phyloP scores from a whole-genome alignment of 139 green algal genomes.

The Volvox reticuliferus region DNA sequence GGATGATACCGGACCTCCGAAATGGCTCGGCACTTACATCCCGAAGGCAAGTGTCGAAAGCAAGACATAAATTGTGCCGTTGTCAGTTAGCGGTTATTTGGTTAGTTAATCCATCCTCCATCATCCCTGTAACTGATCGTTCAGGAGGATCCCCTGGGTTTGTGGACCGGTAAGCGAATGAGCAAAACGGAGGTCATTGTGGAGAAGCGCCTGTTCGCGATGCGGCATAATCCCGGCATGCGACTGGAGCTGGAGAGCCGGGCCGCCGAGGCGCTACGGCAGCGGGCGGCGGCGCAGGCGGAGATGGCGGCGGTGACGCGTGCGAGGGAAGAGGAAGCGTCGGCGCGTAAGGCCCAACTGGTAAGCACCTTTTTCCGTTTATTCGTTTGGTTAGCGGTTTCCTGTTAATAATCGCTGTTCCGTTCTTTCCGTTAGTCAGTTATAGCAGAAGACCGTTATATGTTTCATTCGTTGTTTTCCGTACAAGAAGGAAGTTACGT shows the following conservation, averaged over 20 bases:
- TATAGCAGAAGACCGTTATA: too few relatives aligned
- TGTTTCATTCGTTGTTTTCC: too few relatives aligned
- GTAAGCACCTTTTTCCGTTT: conserved; percentile 1
- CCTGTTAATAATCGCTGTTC: too few relatives aligned
- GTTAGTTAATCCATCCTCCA: neutral
- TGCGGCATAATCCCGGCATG: conserved; percentile 43
- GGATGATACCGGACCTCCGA: neutral
- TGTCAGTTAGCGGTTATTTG: neutral
- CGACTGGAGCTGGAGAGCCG: conserved; percentile 25
- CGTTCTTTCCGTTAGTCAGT: too few relatives aligned
- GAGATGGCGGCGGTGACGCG: conserved; percentile 29
- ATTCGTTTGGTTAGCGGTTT: too few relatives aligned
- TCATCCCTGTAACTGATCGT: neutral
- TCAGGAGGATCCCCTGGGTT: conserved; percentile 41
- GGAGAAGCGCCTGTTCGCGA: conserved; percentile 30
- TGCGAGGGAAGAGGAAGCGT: conserved; percentile 13
- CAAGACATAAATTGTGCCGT: neutral
- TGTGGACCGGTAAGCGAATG: conserved; percentile 45
- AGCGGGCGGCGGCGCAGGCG: conserved; percentile 20
- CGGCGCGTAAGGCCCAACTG: conserved; percentile 26
- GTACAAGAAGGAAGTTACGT: too few relatives aligned
- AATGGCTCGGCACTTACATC: conserved; percentile 24
- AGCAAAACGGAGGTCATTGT: conserved; percentile 35
- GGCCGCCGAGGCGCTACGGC: conserved; percentile 18
- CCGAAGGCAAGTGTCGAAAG: neutral